phyloP scores from a whole-genome alignment of 495 filamentous ascomycete genomes.

The Patellaria atrata region DNA sequence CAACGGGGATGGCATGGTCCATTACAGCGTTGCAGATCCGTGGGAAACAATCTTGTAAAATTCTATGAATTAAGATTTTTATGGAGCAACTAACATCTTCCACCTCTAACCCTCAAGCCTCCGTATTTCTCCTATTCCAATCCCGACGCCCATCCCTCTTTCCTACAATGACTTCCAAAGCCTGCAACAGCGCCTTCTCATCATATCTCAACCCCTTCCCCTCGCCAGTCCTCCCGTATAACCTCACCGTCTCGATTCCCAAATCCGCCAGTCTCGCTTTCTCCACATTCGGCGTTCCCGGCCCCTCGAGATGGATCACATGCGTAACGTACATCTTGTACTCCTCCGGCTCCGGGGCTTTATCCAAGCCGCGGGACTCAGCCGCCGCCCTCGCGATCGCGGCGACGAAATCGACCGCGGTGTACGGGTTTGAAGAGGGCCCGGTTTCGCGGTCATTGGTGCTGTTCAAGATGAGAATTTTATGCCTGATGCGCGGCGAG shows the following conservation, averaged over 20 bases:
- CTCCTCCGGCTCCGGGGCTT: slow-evolving; percentile 11
- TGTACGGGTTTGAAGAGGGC: slow-evolving; percentile 41
- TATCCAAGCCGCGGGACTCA: slow-evolving; percentile 30
- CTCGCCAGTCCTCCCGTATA: slow-evolving; percentile 56
- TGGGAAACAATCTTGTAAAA: no score
- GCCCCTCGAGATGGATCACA: slow-evolving; percentile 64
- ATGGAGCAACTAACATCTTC: no score
- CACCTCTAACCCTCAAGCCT: slow-evolving; percentile 30
- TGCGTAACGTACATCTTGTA: slow-evolving; percentile 61
- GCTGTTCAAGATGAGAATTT: slow-evolving; percentile 78
- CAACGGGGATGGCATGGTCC: no score
- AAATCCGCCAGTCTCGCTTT: slow-evolving; percentile 42
- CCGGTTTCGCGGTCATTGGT: slow-evolving; percentile 77
- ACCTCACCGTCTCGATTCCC: slow-evolving; percentile 61
- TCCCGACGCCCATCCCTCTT: slow-evolving; percentile 43
- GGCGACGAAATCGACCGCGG: slow-evolving; percentile 61
- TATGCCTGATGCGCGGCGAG: slow-evolving; percentile 39
- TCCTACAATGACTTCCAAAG: slow-evolving; percentile 64
- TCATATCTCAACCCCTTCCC: slow-evolving; percentile 52
- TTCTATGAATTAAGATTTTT: no score
- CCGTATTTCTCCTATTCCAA: slow-evolving; percentile 55
- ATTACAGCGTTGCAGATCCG: no score
- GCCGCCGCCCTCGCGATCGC: slow-evolving; percentile 58
- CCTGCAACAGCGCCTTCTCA: slow-evolving; percentile 54
- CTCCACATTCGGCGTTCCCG: slow-evolving; percentile 57